These are phyloP conservation scores for Coniochaeta ligniaria DNA, from an alignment of 2,329 filamentous ascomycete genomes.

Conservation along the genomic window DNA sequence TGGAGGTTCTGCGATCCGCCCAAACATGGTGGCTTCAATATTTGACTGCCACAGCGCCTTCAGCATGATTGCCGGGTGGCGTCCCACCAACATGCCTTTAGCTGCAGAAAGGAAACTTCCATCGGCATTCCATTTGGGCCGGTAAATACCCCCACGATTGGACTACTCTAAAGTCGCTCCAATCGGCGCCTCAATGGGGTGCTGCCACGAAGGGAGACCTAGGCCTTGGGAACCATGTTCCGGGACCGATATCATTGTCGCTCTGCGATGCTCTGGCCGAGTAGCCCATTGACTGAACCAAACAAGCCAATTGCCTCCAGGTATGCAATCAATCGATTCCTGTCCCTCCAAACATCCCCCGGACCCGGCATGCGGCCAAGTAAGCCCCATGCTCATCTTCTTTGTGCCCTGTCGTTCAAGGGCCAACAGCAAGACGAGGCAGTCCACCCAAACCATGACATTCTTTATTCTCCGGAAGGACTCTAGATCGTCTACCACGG, in stretches of 20 bases:
- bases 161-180: not conserved
- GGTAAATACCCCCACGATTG: not conserved
- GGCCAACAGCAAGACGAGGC: not conserved
- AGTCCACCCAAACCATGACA: not conserved
- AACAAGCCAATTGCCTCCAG: not conserved
- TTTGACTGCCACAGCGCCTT: conserved; percentile 19
- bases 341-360: not conserved
- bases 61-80: not conserved
- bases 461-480: not conserved
- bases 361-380: not conserved
- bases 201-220: not conserved
- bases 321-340: not conserved
- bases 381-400: not conserved
- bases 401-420: not conserved
- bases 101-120: not conserved
- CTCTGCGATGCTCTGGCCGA: not conserved
- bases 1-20: conserved; percentile 71
- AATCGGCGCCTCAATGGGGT: not conserved
- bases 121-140: not conserved
- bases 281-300: not conserved
- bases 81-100: not conserved
- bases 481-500: not conserved
- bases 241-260: not conserved
- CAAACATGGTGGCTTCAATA: conserved; percentile 41
- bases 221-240: not conserved